phyloP scores from a whole-genome alignment of 768 basidiomycete genomes.

The Plicaturopsis crispa region DNA sequence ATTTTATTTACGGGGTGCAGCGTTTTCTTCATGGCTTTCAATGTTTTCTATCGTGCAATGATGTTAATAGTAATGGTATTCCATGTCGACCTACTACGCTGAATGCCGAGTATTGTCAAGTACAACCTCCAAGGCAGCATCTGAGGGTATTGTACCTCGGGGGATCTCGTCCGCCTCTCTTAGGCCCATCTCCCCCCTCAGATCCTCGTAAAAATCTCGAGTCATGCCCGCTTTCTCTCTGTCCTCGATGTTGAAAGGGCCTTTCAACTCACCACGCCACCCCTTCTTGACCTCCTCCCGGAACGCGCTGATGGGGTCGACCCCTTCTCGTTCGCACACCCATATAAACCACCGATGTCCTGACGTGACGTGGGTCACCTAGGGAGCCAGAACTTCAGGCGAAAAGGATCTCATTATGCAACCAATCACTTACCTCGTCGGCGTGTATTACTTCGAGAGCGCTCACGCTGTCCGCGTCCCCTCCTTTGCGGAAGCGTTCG shows the following conservation, averaged over 20 bases:
- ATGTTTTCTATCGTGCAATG: too few species aligned
- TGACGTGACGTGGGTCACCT: slow-evolving; percentile 64
- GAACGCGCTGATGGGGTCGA: slow-evolving; percentile 60
- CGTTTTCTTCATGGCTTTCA: too few species aligned
- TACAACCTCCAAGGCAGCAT: too few species aligned
- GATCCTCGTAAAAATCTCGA: slow-evolving; percentile 61
- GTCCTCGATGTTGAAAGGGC: slow-evolving; percentile 76
- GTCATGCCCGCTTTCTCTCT: slow-evolving; percentile 69
- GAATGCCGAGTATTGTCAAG: too few species aligned
- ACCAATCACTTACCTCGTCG: slow-evolving; percentile 57
- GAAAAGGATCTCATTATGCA: background rate
- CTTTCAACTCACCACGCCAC: slow-evolving; percentile 69
- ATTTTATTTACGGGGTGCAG: too few species aligned
- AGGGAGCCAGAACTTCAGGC: background rate
- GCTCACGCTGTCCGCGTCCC: slow-evolving; percentile 58
- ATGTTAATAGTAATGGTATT: too few species aligned
- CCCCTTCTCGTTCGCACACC: slow-evolving; percentile 48
- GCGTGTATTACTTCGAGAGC: slow-evolving; percentile 71
- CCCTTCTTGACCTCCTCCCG: slow-evolving; percentile 60
- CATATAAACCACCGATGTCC: slow-evolving; percentile 83
- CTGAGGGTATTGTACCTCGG: slow-evolving; percentile 56
- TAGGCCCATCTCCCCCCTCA: slow-evolving; percentile 53
- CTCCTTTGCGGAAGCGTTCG: slow-evolving; percentile 57
- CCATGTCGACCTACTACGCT: too few species aligned
- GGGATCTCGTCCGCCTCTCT: slow-evolving; percentile 25